Base-by-base conservation (phyloP, 2,329 filamentous ascomycete genomes). In the Dryadomyces quercivorus region DNA sequence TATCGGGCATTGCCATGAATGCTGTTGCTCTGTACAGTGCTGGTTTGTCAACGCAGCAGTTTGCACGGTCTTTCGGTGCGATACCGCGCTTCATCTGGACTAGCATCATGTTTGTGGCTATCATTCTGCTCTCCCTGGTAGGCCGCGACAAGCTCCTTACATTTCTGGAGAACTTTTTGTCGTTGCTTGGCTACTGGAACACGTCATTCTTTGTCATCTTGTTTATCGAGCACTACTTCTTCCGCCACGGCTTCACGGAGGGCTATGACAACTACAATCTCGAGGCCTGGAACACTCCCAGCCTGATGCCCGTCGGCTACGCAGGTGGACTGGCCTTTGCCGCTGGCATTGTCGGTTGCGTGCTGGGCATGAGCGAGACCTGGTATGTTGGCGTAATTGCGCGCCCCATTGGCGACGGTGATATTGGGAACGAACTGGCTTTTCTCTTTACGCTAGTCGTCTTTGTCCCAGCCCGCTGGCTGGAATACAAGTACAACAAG, bases 351-450 rank as follows among this genome's bases (percentile, higher is more conserved):
- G 70, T 66, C 8, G 74, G 71, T 20, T 79, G 76, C 67, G 68
- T 78, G 21, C 67, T 82, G 61, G 80, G 78, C 1, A 82, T 83
- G 78, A 71, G 71, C 49, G 73, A 80, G 65, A 79, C 75, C 0
- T 80, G 75, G 72, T 79, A 74, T 59, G 65, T 75, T 21, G 76
- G 75, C 0, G 66, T 67, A 2, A 58, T 77, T 51, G 74, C 70
- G 1, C 63, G 61, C 44, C 62, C 66, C 58, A 75, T 77, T 56
- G 72, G 73, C 5, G 63, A 65, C 0, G 58, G 59, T 10, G 75
- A 77, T 61, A 65, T 77, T 50, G 75, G 74, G 10, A 78, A 77
- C 58, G 69, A 80, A 68, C 66, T 81, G 46, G 69, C 75, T 1
- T 68, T 80, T 45, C 65, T 73, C 4, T 72, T 77, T 34, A 76